Evolutionary conservation across 495 filamentous ascomycete species (phyloP).

Genomic region (Penicillium tannophilum): DNA sequence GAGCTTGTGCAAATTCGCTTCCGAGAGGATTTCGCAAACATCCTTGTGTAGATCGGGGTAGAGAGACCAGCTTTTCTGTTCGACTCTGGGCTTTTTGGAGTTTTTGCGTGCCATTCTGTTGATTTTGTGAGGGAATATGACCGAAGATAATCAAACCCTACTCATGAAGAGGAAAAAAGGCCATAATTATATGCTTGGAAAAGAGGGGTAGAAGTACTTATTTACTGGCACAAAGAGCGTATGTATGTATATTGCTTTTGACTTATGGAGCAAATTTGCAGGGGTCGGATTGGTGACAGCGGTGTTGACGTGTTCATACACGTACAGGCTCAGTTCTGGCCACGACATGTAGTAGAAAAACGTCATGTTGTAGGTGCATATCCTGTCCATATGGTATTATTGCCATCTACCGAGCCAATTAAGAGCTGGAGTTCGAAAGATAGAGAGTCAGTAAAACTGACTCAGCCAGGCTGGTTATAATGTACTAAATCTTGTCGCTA

Average conservation of each 20-base stretch:
- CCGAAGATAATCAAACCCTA: not conserved
- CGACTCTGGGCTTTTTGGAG: not conserved
- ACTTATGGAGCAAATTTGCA: not conserved
- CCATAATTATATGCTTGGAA: not conserved
- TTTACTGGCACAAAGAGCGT: not conserved
- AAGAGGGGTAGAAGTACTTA: not conserved
- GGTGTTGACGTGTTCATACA: conserved; percentile 2
- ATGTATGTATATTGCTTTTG: not conserved
- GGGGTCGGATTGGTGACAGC: conserved; percentile 5
- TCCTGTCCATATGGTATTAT: no score
- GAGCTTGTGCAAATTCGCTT: not conserved
- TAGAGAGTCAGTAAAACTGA: no score
- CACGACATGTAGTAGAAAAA: not conserved
- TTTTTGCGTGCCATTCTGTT: not conserved
- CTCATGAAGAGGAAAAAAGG: not conserved
- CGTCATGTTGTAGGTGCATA: no score
- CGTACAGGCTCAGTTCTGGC: not conserved
- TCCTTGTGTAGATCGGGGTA: conserved; percentile 3
- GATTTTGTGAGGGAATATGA: not conserved
- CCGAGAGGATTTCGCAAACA: not conserved
- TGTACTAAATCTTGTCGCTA: no score
- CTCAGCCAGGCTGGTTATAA: no score
- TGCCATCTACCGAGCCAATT: no score
- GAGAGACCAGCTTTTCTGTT: not conserved
- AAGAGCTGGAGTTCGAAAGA: no score